Conservation (phyloP, 306 rosid species). For the Psophocarpus tetragonolobus region DNA sequence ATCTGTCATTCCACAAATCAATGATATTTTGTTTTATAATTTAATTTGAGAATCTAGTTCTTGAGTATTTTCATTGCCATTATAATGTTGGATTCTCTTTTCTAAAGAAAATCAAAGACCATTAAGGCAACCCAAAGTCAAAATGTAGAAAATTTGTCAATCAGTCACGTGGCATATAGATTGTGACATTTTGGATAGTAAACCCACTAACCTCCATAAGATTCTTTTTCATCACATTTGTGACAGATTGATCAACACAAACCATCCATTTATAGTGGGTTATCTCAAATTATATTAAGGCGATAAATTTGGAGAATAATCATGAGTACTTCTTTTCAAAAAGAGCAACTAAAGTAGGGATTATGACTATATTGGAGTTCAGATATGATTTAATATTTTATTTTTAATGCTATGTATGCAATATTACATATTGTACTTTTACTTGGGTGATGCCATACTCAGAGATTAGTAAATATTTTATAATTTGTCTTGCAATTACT, state of each 20-base stretch:
- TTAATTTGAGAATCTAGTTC: slow-evolving; percentile 30
- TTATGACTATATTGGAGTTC: slow-evolving; percentile 25
- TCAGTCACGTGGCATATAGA: slow-evolving; percentile 40
- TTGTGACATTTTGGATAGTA: slow-evolving; percentile 39
- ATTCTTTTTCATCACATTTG: slow-evolving; percentile 38
- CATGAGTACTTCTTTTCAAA: slow-evolving; percentile 26
- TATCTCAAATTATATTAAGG: slow-evolving; percentile 26
- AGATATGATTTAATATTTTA: neutral
- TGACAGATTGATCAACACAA: slow-evolving; percentile 32
- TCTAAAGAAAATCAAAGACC: slow-evolving; percentile 33
- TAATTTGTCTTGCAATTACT: neutral
- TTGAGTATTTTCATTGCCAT: neutral
- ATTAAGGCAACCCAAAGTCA: slow-evolving; percentile 29
- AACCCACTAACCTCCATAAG: slow-evolving; percentile 34
- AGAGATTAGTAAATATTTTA: neutral
- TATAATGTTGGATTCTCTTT: slow-evolving; percentile 34
- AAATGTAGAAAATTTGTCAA: slow-evolving; percentile 33
- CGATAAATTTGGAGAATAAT: slow-evolving; percentile 14
- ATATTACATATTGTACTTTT: neutral
- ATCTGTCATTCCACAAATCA: slow-evolving; percentile 2
- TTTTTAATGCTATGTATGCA: neutral
- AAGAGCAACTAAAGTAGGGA: neutral
- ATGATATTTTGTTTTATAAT: slow-evolving; percentile 18
- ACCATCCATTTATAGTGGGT: slow-evolving; percentile 38
- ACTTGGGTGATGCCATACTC: neutral